Percentiles rank a stretch among this genome's conserved stretches.
Evolutionary conservation across 208 protist species (phyloP).

Genomic region (Leishmania aethiopica): DNA sequence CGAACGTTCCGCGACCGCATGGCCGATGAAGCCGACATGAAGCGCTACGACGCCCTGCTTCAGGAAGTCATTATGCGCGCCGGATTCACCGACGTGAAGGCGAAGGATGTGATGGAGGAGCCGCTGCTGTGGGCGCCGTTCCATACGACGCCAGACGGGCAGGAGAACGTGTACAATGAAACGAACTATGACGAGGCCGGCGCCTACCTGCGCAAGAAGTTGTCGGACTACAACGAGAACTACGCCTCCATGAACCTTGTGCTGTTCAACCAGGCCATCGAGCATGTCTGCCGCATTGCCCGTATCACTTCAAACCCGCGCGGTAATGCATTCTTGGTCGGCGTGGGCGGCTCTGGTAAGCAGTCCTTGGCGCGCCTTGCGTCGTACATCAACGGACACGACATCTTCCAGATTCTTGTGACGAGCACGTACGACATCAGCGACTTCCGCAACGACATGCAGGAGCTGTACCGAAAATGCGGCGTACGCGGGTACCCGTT

Average conservation of each 20-base stretch:
- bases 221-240: constrained; percentile 97
- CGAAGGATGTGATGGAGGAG: constrained; percentile 87
- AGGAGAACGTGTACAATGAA: constrained; percentile 93
- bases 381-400: constrained; percentile 97
- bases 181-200: constrained; percentile 82
- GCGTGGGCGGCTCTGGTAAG: constrained; percentile 94
- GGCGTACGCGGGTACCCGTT: constrained; percentile 95
- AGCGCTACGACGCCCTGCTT: constrained; percentile 89
- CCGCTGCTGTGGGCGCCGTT: constrained; percentile 96
- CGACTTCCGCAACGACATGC: constrained; percentile 96
- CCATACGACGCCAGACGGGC: constrained; percentile 80
- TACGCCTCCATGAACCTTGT: constrained; percentile 97
- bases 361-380: constrained; percentile 95
- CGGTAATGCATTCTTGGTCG: constrained; percentile 96
- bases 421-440: constrained; percentile 96
- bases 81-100: constrained; percentile 83
- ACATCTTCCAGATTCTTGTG: constrained; percentile 98
- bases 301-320: constrained; percentile 95
- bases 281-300: constrained; percentile 97
- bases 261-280: constrained; percentile 98
- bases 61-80: constrained; percentile 84
- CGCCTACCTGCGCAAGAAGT: constrained; percentile 87
- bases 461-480: constrained; percentile 96
- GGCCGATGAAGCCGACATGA: constrained; percentile 90
- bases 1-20: constrained; percentile 98